These are phyloP conservation scores for Malassezia dermatis DNA, from an alignment of 1,284 basidiomycete species.

Conservation along the genomic window DNA sequence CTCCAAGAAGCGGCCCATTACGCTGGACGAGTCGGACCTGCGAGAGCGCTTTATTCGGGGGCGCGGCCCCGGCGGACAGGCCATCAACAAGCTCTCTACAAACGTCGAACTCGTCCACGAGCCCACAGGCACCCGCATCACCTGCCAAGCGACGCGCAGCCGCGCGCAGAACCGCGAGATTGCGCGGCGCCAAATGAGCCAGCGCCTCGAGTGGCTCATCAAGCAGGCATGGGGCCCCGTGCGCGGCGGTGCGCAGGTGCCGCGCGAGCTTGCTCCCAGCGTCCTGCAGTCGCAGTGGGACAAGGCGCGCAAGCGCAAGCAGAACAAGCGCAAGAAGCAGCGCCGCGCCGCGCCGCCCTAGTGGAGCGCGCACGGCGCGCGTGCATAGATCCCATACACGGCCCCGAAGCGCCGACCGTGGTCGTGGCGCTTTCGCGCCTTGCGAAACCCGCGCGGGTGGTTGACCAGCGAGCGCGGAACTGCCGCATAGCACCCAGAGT, in stretches of 20 bases:
- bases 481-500: neutral
- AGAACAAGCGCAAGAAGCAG: constrained; percentile 34
- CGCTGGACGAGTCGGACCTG: constrained; percentile 34
- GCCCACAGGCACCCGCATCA: constrained; percentile 34
- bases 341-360: constrained; percentile 7
- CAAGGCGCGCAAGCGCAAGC: constrained; percentile 25
- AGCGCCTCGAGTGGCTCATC: constrained; percentile 28
- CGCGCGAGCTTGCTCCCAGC: constrained; percentile 18
- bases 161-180: constrained; percentile 31
- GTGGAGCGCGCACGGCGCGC: neutral
- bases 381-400: neutral
- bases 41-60: constrained; percentile 43
- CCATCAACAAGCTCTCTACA: constrained; percentile 43
- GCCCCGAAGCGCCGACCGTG: neutral
- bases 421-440: neutral
- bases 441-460: neutral
- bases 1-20: constrained; percentile 34
- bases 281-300: constrained; percentile 26
- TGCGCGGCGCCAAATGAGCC: constrained; percentile 30
- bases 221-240: constrained; percentile 12
- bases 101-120: constrained; percentile 35
- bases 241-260: neutral
- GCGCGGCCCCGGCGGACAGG: constrained; percentile 42
- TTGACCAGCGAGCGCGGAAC: neutral
- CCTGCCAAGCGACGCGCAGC: constrained; percentile 34